Evolutionary conservation across 345 rosid genomes (phyloP).

Genomic region (Gossypium herbaceum): DNA sequence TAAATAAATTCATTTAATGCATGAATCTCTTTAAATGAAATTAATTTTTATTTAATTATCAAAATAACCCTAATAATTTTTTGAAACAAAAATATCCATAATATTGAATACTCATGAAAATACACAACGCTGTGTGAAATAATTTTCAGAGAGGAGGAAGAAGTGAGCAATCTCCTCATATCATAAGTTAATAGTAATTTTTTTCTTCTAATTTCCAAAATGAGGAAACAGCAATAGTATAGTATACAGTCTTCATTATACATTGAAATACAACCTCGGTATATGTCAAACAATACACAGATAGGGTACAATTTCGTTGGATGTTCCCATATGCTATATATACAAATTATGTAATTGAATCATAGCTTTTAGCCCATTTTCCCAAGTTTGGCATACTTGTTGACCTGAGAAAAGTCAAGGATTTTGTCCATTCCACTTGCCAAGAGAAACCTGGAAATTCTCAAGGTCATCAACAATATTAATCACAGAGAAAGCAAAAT

Average conservation of each 20-base stretch:
- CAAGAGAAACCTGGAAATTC: constrained; percentile 55
- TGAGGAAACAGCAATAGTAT: background rate
- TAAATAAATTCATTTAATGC: too few relatives aligned
- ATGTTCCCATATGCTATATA: background rate
- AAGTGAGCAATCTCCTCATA: background rate
- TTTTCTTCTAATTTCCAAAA: background rate
- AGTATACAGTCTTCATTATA: background rate
- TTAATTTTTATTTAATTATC: too few relatives aligned
- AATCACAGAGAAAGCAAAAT: background rate
- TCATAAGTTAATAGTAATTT: background rate
- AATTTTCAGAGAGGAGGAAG: background rate
- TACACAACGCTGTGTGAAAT: too few relatives aligned
- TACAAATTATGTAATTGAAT: background rate
- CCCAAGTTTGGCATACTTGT: constrained; percentile 31
- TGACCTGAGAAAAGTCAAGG: constrained; percentile 58
- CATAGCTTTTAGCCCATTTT: background rate
- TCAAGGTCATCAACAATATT: background rate
- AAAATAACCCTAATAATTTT: too few relatives aligned
- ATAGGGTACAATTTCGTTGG: background rate
- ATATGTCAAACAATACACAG: background rate
- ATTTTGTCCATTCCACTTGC: constrained; percentile 56
- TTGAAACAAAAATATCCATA: too few relatives aligned
- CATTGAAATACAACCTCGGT: background rate
- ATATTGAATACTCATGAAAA: too few relatives aligned
- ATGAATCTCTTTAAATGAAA: too few relatives aligned